A percentile compares a stretch with the other conserved stretches of the same genome.
These are phyloP conservation scores for Aleurites moluccanus DNA, from an alignment of 441 rosid species.

Conservation along the genomic window DNA sequence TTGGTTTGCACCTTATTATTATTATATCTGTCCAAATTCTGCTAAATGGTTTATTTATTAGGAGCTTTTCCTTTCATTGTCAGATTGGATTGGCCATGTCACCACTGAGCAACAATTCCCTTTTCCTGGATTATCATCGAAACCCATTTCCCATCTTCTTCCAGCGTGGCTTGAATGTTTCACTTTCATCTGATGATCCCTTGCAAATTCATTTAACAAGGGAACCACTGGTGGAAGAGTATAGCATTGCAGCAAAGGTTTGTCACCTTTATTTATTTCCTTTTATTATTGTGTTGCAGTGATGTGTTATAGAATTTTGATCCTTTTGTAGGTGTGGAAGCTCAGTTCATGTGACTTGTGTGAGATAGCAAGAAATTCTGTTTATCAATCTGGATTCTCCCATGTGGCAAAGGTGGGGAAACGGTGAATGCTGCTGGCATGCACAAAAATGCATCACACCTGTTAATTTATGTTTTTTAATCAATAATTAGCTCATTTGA, in stretches of 20 bases:
- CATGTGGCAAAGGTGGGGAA: slow-evolving; percentile 56
- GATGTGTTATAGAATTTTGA: not conserved
- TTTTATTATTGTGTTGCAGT: not conserved
- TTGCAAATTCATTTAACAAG: slow-evolving; percentile 75
- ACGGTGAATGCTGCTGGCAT: not conserved
- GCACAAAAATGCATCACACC: not conserved
- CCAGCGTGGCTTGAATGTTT: slow-evolving; percentile 59
- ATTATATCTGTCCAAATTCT: not conserved
- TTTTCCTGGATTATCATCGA: slow-evolving; percentile 59
- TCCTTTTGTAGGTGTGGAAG: slow-evolving; percentile 58
- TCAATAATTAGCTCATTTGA: not conserved
- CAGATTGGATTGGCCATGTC: slow-evolving; percentile 70
- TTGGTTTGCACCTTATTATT: not conserved
- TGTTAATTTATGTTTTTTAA: not conserved
- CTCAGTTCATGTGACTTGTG: slow-evolving; percentile 71
- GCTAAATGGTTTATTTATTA: not conserved
- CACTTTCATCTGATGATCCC: slow-evolving; percentile 61
- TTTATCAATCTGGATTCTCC: slow-evolving; percentile 71
- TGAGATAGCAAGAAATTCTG: slow-evolving; percentile 70
- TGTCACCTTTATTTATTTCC: slow-evolving; percentile 7
- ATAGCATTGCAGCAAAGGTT: slow-evolving; percentile 67
- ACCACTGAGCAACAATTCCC: slow-evolving; percentile 65
- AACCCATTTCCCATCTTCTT: slow-evolving; percentile 58
- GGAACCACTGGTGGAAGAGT: slow-evolving; percentile 67
- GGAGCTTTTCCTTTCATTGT: not conserved